A percentile compares a stretch with the other conserved stretches of the same genome.
These are phyloP conservation scores for Colletotrichum phormii DNA, from an alignment of 2,329 filamentous ascomycete species.

Conservation along the genomic window DNA sequence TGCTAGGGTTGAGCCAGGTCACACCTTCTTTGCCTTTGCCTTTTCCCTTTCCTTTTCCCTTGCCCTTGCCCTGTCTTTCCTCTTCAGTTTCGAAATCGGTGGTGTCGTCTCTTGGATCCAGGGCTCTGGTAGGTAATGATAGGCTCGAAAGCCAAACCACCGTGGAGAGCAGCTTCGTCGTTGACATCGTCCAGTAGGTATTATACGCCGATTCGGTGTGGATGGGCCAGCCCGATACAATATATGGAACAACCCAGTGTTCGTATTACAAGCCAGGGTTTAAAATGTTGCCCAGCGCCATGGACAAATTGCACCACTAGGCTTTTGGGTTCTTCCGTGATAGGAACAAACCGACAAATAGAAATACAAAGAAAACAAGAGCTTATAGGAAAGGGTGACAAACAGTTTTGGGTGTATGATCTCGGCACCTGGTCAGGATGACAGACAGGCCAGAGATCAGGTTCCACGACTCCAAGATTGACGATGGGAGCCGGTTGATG, in stretches of 20 bases:
- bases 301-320: neutral
- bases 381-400: slow-evolving; percentile 21
- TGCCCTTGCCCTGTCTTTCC: slow-evolving; percentile 13
- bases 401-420: slow-evolving; percentile 21
- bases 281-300: neutral
- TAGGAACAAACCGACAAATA: neutral
- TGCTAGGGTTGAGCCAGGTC: slow-evolving; percentile 4
- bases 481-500: slow-evolving; percentile 21
- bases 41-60: slow-evolving; percentile 19
- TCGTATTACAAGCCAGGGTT: slow-evolving; percentile 1
- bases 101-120: neutral
- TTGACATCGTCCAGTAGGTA: slow-evolving; percentile 19
- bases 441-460: neutral
- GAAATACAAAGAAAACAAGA: neutral
- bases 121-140: slow-evolving; percentile 5
- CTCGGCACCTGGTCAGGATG: slow-evolving; percentile 6
- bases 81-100: neutral
- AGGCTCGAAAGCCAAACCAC: slow-evolving; percentile 11
- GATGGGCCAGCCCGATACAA: slow-evolving; percentile 23
- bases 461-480: slow-evolving; percentile 23
- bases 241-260: neutral
- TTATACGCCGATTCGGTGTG: neutral
- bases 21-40: slow-evolving; percentile 14
- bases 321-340: neutral
- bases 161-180: slow-evolving; percentile 3